Base-by-base conservation (phyloP, 768 basidiomycete species). In the Kwoniella dejecticola region DNA sequence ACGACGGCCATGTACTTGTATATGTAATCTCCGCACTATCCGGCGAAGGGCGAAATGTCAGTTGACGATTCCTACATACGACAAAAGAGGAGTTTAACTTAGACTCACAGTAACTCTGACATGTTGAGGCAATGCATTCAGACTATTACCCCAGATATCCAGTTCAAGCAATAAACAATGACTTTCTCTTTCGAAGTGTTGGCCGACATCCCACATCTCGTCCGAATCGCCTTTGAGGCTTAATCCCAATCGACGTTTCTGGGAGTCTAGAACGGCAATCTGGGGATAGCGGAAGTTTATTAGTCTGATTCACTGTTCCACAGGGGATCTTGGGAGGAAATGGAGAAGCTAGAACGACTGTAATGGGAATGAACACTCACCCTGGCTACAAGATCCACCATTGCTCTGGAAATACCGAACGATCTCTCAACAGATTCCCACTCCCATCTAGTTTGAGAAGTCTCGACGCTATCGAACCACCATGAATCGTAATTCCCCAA, bases 391-490 rank as follows among this genome's bases (percentile, higher is more conserved):
- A 70, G 56, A 38, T 70, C 68, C 4, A 70, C 68, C 64, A 70
- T 66, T 3, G 64, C 64, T 29, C 68, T 47, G 2, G 68, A 70
- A 2, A 66, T 61, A 15, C 68, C 68, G 33, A 66, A 70, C 1
- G 59, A 63, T 46, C 69, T 38, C 33, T 71, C 69, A 0, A 71
- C 66, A 11, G 66, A 67, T 49, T 67, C 69, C 69, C 69, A 71
- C 47, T 71, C 66, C 66, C 66, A 71, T n/a, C 63, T 42, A n/a
- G 66, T 68, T 33, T 67, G 63, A 19, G 66, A 67, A 2, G 69
- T 68, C 46, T 71, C 60, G 1, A 67, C 69, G 36, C 69, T 65
- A n/a, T 71, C 69, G 52, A 71, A 71, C 69, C 69, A 71, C 69
- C 66, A 71, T 21, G 60, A 49, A 45, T 67, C 69, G 57, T 64